phyloP scores from a whole-genome alignment of 768 basidiomycete genomes.

The Lyophyllum atratum region DNA sequence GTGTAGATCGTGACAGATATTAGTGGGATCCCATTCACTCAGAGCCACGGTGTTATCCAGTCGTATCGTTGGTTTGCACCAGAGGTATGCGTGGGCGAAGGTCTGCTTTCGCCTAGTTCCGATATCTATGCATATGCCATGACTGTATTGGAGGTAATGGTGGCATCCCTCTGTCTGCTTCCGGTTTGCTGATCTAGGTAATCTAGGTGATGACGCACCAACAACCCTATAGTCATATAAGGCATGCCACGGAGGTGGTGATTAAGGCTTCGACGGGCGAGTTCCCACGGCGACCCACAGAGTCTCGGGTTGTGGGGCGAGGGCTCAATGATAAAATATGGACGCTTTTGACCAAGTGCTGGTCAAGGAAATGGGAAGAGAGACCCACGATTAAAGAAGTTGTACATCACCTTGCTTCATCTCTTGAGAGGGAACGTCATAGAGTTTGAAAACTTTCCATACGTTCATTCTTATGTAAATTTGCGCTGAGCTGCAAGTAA shows the following conservation, averaged over 20 bases:
- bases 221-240: slow-evolving; percentile 53
- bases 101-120: slow-evolving; percentile 44
- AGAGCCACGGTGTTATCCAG: slow-evolving; percentile 47
- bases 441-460: not conserved
- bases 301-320: slow-evolving; percentile 32
- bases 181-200: not conserved
- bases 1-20: slow-evolving; percentile 56
- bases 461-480: not conserved
- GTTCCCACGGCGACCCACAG: slow-evolving; percentile 42
- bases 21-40: slow-evolving; percentile 58
- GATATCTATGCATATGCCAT: slow-evolving; percentile 60
- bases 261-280: slow-evolving; percentile 42
- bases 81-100: slow-evolving; percentile 52
- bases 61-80: slow-evolving; percentile 58
- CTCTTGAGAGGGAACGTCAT: not conserved
- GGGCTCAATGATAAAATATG: slow-evolving; percentile 50
- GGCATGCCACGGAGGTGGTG: slow-evolving; percentile 54
- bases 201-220: slow-evolving; percentile 51
- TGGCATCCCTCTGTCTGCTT: not conserved
- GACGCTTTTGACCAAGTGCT: slow-evolving; percentile 44
- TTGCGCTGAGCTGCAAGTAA: too few relatives aligned
- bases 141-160: slow-evolving; percentile 55
- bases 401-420: slow-evolving; percentile 5
- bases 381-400: slow-evolving; percentile 45
- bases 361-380: slow-evolving; percentile 35